A percentile compares a stretch with the other conserved stretches of the same genome.
These are phyloP conservation scores for Firmiana major DNA, from an alignment of 345 rosid genomes.

Conservation along the genomic window DNA sequence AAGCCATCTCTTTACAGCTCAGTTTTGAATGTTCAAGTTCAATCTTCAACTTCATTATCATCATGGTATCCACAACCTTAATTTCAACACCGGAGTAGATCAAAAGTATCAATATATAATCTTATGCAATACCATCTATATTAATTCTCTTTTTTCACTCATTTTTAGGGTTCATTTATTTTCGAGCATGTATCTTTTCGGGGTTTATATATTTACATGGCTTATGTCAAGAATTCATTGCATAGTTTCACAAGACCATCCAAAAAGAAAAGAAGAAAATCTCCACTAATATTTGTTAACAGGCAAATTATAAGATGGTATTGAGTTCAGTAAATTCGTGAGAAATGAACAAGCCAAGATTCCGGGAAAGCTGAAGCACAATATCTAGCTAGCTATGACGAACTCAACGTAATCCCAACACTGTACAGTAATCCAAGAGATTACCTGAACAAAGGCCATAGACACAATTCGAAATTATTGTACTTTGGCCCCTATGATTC, in stretches of 20 bases:
- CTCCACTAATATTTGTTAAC: not conserved
- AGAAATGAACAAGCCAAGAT: conserved; percentile 8
- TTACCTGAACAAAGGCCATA: conserved; percentile 34
- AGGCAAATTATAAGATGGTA: not conserved
- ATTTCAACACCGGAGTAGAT: too few species aligned
- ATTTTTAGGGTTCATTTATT: too few species aligned
- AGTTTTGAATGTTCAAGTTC: not conserved
- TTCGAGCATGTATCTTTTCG: not conserved
- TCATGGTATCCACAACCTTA: too few species aligned
- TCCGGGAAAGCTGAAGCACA: not conserved
- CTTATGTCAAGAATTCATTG: not conserved
- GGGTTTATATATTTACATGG: not conserved
- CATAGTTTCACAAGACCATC: not conserved
- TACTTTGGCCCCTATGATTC: conserved; percentile 28
- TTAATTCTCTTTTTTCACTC: too few species aligned
- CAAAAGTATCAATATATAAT: too few species aligned
- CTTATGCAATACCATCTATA: too few species aligned
- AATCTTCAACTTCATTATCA: not conserved
- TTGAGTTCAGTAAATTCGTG: not conserved
- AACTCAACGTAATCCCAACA: conserved; percentile 8
- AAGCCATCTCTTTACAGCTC: not conserved
- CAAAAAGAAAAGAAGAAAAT: not conserved
- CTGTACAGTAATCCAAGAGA: conserved; percentile 9
- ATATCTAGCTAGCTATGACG: not conserved
- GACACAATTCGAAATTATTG: not conserved